Evolutionary conservation across 805 yeast genomes (phyloP).

Genomic region (Cyberlindnera nakhonratchasimensis): DNA sequence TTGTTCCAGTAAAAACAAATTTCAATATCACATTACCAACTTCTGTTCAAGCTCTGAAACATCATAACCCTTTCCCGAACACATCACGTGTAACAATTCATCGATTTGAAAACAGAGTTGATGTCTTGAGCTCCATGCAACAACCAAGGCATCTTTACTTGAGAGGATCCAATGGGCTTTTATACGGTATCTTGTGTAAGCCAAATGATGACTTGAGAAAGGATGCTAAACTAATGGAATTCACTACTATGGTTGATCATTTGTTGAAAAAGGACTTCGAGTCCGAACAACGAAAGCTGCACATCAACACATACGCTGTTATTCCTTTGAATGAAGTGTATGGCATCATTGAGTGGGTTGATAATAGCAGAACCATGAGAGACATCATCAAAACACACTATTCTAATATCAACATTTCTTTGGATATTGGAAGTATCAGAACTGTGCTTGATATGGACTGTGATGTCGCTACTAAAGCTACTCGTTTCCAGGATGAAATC

Average conservation of each 20-base stretch:
- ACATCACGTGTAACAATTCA: constrained; percentile 50
- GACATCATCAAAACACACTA: constrained; percentile 49
- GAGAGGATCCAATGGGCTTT: constrained; percentile 73
- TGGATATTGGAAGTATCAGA: constrained; percentile 28
- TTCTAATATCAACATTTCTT: constrained; percentile 36
- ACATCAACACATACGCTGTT: constrained; percentile 81
- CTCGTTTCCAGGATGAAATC: constrained; percentile 33
- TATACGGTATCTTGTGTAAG: constrained; percentile 76
- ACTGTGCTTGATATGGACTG: constrained; percentile 26
- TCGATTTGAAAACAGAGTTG: constrained; percentile 63
- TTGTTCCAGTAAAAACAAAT: constrained; percentile 70
- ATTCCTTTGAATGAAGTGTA: constrained; percentile 80
- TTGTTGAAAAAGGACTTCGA: constrained; percentile 63
- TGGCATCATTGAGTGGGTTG: constrained; percentile 92
- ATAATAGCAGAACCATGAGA: constrained; percentile 68
- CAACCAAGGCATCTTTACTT: constrained; percentile 77
- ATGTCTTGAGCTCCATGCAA: constrained; percentile 77
- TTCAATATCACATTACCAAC: constrained; percentile 65
- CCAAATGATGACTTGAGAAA: constrained; percentile 89
- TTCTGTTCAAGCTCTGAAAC: constrained; percentile 38
- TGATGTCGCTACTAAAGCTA: constrained; percentile 33
- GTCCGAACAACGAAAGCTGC: constrained; percentile 66
- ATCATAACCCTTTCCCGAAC: constrained; percentile 43
- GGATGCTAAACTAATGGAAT: constrained; percentile 89
- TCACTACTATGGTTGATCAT: constrained; percentile 81